Evolutionary conservation across 768 basidiomycete species (phyloP).

Genomic region (Tylopilus balloui): DNA sequence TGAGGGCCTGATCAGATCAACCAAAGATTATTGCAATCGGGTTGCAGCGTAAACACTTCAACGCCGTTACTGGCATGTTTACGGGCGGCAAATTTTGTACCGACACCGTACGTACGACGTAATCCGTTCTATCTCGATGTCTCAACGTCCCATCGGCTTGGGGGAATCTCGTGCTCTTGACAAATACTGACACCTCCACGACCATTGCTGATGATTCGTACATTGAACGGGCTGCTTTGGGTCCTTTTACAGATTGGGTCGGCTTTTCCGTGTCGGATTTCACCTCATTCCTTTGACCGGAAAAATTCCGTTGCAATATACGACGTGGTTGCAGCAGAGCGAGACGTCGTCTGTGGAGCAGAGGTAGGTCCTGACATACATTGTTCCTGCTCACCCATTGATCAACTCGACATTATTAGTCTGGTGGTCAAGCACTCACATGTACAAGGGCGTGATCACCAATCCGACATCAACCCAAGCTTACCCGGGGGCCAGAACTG

Average conservation of each 20-base stretch:
- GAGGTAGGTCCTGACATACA: conserved; percentile 31
- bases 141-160: conserved; percentile 14
- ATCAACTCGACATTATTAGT: conserved; percentile 29
- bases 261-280: conserved; percentile 30
- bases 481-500: conserved; percentile 36
- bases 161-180: conserved; percentile 58
- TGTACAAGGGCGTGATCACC: conserved; percentile 60
- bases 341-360: conserved; percentile 49
- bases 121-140: not conserved
- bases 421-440: conserved; percentile 53
- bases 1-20: not conserved
- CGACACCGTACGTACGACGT: conserved; percentile 40
- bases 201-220: conserved; percentile 40
- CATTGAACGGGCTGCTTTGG: conserved; percentile 42
- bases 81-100: conserved; percentile 54
- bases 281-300: conserved; percentile 31
- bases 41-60: conserved; percentile 38
- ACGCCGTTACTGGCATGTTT: conserved; percentile 38
- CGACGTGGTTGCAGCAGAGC: conserved; percentile 46
- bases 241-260: conserved; percentile 40
- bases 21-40: conserved; percentile 24
- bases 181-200: conserved; percentile 37
- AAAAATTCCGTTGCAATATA: conserved; percentile 46
- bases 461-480: conserved; percentile 49
- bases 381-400: not conserved